A percentile compares a stretch with the other conserved stretches of the same genome.
Conservation (phyloP, 495 filamentous ascomycete species). For the Pyrenopolyporus hunteri region DNA sequence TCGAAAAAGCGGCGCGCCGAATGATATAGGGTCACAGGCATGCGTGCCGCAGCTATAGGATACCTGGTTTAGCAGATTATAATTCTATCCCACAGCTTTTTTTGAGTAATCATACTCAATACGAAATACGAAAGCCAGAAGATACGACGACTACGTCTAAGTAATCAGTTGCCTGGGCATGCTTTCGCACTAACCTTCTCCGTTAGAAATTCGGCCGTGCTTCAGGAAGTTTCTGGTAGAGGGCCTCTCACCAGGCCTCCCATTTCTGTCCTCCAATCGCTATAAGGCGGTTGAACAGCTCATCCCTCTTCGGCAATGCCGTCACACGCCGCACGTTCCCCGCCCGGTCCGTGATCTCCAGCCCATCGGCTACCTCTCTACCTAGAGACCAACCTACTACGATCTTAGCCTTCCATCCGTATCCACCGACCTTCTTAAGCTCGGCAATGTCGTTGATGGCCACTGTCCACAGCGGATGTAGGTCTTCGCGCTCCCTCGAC, state of each 20-base stretch:
- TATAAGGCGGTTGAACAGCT: conserved; percentile 84
- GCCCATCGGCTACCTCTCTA: conserved; percentile 77
- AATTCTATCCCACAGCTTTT: no score
- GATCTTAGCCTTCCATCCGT: conserved; percentile 89
- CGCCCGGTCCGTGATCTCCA: conserved; percentile 67
- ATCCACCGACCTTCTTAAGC: conserved; percentile 80
- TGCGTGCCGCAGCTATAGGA: no score
- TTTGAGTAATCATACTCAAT: no score
- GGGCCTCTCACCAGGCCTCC: conserved; percentile 70
- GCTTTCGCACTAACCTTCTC: conserved; percentile 1
- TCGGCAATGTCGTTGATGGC: conserved; percentile 62
- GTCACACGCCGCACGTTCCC: conserved; percentile 67
- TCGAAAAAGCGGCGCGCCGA: no score
- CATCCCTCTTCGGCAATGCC: conserved; percentile 75
- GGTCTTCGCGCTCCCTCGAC: conserved; percentile 55
- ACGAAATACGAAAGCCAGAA: no score
- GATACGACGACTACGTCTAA: no score
- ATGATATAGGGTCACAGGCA: no score
- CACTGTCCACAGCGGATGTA: conserved; percentile 61
- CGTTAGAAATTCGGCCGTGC: conserved; percentile 2
- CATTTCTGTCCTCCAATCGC: conserved; percentile 87
- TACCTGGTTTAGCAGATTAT: no score
- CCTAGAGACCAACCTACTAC: conserved; percentile 82
- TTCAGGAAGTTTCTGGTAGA: background rate
- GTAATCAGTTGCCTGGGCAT: background rate